Evolutionary conservation across 2,329 filamentous ascomycete species (phyloP).

Genomic region (Penicillium crustosum): DNA sequence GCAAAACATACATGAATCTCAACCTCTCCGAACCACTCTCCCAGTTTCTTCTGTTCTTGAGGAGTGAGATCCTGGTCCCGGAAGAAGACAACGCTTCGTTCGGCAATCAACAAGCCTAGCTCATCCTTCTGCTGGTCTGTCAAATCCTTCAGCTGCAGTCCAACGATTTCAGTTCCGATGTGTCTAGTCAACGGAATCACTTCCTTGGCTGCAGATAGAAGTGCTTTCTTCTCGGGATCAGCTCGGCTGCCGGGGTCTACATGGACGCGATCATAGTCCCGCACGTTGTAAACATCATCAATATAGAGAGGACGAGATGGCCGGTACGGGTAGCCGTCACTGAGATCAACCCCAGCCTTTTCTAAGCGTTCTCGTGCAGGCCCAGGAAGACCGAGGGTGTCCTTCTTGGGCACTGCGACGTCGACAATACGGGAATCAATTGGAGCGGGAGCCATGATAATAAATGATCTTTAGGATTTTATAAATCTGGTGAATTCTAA

Average conservation of each 20-base stretch:
- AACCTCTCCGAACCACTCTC: slow-evolving; percentile 63
- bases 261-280: slow-evolving; percentile 56
- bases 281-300: slow-evolving; percentile 67
- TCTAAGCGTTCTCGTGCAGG: slow-evolving; percentile 59
- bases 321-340: slow-evolving; percentile 69
- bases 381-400: slow-evolving; percentile 62
- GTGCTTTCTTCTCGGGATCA: slow-evolving; percentile 61
- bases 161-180: slow-evolving; percentile 65
- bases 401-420: slow-evolving; percentile 61
- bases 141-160: slow-evolving; percentile 62
- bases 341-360: slow-evolving; percentile 69
- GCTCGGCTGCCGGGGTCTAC: slow-evolving; percentile 64
- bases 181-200: slow-evolving; percentile 62
- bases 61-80: slow-evolving; percentile 62
- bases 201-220: slow-evolving; percentile 62
- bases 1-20: slow-evolving; percentile 63
- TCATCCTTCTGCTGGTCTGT: slow-evolving; percentile 61
- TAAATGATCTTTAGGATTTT: neutral
- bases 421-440: slow-evolving; percentile 65
- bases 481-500: neutral
- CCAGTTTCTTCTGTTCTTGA: slow-evolving; percentile 63
- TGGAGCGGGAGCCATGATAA: slow-evolving; percentile 55
- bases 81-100: slow-evolving; percentile 67
- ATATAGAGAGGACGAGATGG: slow-evolving; percentile 66
- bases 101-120: slow-evolving; percentile 61